Evolutionary conservation across 805 yeast species (phyloP).

Genomic region (Metschnikowia arizonensis): DNA sequence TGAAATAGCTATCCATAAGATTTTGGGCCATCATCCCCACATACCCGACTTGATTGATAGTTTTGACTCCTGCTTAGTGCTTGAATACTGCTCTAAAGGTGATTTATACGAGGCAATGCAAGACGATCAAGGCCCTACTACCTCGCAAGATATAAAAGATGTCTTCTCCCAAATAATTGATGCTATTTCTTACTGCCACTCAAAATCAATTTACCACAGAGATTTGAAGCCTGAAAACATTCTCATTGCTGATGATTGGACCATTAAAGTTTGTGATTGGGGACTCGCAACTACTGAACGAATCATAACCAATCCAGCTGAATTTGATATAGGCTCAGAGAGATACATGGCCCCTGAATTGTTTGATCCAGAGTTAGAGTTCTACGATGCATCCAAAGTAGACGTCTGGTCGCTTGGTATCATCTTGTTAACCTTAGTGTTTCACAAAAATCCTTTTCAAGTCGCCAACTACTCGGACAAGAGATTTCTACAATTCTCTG

Average conservation of each 20-base stretch:
- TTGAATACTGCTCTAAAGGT: constrained; percentile 86
- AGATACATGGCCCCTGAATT: constrained; percentile 95
- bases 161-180: constrained; percentile 48
- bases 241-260: constrained; percentile 48
- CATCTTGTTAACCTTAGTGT: constrained; percentile 76
- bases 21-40: constrained; percentile 51
- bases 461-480: constrained; percentile 79
- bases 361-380: constrained; percentile 55
- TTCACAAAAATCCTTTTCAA: constrained; percentile 82
- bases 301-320: constrained; percentile 50
- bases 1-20: constrained; percentile 62
- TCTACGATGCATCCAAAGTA: constrained; percentile 74
- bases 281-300: constrained; percentile 53
- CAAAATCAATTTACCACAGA: constrained; percentile 47
- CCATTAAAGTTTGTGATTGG: constrained; percentile 55
- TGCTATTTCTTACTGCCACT: constrained; percentile 51
- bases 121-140: constrained; percentile 55
- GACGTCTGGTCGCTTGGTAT: constrained; percentile 91
- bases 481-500: constrained; percentile 78
- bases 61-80: constrained; percentile 49
- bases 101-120: constrained; percentile 81
- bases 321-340: constrained; percentile 83
- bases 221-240: constrained; percentile 59
- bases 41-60: constrained; percentile 45
- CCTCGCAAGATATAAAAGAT: constrained; percentile 52